Evolutionary conservation across 257 asterid species (phyloP), one percentile per base, ranked within the genome.

Genomic region (Ajuga chamaepitys): DNA sequence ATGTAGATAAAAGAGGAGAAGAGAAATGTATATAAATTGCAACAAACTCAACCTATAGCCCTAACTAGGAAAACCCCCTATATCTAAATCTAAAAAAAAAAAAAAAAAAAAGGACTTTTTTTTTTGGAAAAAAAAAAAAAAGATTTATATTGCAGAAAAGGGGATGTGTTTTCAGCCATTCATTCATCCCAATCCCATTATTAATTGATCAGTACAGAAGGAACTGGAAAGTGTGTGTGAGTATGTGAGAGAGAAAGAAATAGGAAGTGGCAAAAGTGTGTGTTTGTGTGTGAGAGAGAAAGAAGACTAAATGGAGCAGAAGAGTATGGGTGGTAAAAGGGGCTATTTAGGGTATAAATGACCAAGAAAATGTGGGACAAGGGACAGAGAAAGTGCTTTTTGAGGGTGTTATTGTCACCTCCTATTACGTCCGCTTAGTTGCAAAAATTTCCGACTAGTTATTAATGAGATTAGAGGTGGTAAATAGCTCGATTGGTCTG

Each of bases 111-210:
- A 40, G 64, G 68, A 74, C 82, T 77, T n/a, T n/a, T n/a, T n/a
- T n/a, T n/a, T n/a, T n/a, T n/a, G n/a, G n/a, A 40, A n/a, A 10
- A n/a, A 40, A 12, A 40, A 12, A 40, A n/a, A 12, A 40, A 40
- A 64, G 68, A 74, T 81, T 77, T n/a, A n/a, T n/a, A n/a, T n/a
- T 67, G 70, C 80, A 66, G 82, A 82, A 75, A 84, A 78, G 85
- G 58, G 89, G 67, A 76, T 60, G 85, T 74, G 76, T 72, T 80
- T 81, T 73, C 83, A 87, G 71, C 97, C 97, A 82, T 83, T 85
- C 95, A 83, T 78, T 87, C 37, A 30, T 30, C 37, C 37, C 37
- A 8, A n/a, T 30, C 37, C 85, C 88, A 84, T 71, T 72, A 80
- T 68, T 68, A 82, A 78, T 73, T 74, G 77, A 70, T 70, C 78